A percentile compares a stretch with the other conserved stretches of the same genome.
Evolutionary conservation across 805 yeast species (phyloP).

Genomic region (Pichia nakasei): DNA sequence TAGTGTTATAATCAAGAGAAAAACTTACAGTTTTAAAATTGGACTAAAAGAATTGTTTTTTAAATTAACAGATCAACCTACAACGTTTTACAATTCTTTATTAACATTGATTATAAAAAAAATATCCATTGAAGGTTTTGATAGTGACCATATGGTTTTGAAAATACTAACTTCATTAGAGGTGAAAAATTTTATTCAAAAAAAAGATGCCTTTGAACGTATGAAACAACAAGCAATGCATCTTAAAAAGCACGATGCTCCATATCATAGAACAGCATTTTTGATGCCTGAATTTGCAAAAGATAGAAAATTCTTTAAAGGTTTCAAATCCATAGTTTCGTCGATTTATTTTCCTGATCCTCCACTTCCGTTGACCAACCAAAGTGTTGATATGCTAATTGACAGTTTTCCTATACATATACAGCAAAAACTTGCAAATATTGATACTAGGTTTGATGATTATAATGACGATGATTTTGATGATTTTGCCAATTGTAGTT

Average conservation of each 20-base stretch:
- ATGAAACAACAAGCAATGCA: constrained; percentile 54
- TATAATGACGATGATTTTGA: constrained; percentile 3
- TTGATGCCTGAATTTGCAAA: constrained; percentile 46
- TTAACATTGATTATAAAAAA: constrained; percentile 42
- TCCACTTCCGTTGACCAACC: constrained; percentile 48
- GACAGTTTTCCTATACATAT: constrained; percentile 25
- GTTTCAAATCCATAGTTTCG: constrained; percentile 46
- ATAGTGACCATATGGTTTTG: constrained; percentile 23
- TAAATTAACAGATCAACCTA: constrained; percentile 61
- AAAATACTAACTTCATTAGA: constrained; percentile 49
- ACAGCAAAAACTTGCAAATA: constrained; percentile 10
- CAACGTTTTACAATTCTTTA: constrained; percentile 50
- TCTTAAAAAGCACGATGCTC: constrained; percentile 64
- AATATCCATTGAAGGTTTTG: constrained; percentile 26
- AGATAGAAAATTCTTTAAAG: constrained; percentile 37
- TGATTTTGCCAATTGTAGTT: constrained; percentile 3
- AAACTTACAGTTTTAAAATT: constrained; percentile 19
- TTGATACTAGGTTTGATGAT: constrained; percentile 2
- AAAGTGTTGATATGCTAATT: constrained; percentile 36
- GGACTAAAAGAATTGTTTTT: constrained; percentile 26
- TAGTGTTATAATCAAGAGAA: constrained; percentile 32
- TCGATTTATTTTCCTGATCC: constrained; percentile 57
- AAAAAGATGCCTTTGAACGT: constrained; percentile 37
- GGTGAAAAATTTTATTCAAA: constrained; percentile 51
- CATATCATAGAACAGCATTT: constrained; percentile 74